phyloP scores from a whole-genome alignment of 2,329 filamentous ascomycete species.

The Sclerotinia trifoliorum region DNA sequence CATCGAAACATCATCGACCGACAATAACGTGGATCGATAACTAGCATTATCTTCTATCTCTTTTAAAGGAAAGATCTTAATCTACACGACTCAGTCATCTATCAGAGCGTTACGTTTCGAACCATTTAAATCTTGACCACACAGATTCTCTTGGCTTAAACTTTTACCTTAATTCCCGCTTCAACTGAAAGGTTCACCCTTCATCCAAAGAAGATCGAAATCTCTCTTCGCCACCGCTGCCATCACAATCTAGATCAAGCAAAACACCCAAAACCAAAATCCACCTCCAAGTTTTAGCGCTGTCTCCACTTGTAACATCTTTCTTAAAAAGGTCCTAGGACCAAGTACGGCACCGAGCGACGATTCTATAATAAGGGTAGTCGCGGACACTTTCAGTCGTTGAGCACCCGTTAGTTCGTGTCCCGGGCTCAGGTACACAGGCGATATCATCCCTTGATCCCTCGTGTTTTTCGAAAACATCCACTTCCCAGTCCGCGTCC shows the following conservation, averaged over 20 bases:
- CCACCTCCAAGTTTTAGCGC: constrained; percentile 13
- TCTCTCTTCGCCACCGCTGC: constrained; percentile 18
- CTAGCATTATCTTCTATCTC: constrained; percentile 1
- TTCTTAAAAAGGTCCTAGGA: constrained; percentile 13
- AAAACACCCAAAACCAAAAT: constrained; percentile 5
- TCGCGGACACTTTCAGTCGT: constrained; percentile 20
- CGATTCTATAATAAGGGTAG: constrained; percentile 18
- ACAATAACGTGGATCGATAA: neutral
- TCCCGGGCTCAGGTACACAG: constrained; percentile 18
- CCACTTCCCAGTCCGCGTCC: constrained; percentile 12
- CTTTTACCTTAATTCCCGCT: neutral
- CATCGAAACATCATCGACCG: neutral
- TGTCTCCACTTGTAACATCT: constrained; percentile 22
- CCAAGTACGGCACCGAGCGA: constrained; percentile 21
- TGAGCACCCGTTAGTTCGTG: constrained; percentile 23
- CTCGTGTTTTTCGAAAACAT: constrained; percentile 8
- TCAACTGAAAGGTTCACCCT: constrained; percentile 18
- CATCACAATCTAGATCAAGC: constrained; percentile 20
- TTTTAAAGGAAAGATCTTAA: constrained; percentile 2
- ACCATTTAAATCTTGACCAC: neutral
- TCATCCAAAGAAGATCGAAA: constrained; percentile 14
- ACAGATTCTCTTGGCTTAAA: constrained; percentile 14
- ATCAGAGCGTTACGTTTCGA: constrained; percentile 18
- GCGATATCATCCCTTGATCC: neutral
- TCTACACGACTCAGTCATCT: constrained; percentile 13